Evolutionary conservation across 306 rosid species (phyloP).

Genomic region (Arachis stenosperma): DNA sequence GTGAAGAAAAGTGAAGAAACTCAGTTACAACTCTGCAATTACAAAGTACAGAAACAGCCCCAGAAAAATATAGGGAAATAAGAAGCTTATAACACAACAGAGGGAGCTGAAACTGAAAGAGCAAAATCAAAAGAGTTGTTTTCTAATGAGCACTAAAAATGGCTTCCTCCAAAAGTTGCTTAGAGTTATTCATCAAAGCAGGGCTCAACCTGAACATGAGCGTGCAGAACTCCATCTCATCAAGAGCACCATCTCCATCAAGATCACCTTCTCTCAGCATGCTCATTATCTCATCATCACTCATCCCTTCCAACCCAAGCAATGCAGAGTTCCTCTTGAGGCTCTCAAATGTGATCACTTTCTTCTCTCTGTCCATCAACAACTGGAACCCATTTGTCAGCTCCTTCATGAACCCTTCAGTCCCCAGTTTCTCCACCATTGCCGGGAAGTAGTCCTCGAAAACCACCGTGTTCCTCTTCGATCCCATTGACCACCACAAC

Average conservation of each 20-base stretch:
- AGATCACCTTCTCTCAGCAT: conserved; percentile 86
- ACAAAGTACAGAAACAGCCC: conserved; percentile 16
- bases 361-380: conserved; percentile 69
- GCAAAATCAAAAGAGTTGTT: not conserved
- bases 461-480: conserved; percentile 47
- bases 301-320: conserved; percentile 75
- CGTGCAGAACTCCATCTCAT: conserved; percentile 82
- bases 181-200: conserved; percentile 65
- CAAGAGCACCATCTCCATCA: conserved; percentile 77
- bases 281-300: conserved; percentile 66
- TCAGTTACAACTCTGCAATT: conserved; percentile 28
- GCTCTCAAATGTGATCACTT: conserved; percentile 76
- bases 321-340: conserved; percentile 72
- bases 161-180: conserved; percentile 60
- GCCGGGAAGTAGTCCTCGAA: conserved; percentile 75
- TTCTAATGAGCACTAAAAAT: conserved; percentile 31
- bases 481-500: conserved; percentile 44
- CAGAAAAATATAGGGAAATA: not conserved
- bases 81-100: conserved; percentile 23
- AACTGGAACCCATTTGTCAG: conserved; percentile 65
- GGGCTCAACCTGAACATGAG: conserved; percentile 92
- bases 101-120: conserved; percentile 11
- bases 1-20: conserved; percentile 31
- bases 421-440: conserved; percentile 75
- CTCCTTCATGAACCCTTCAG: conserved; percentile 80